Evolutionary conservation across 768 basidiomycete species (phyloP), one percentile per base, ranked within the genome.

Genomic region (Fomitopsis pulvina): DNA sequence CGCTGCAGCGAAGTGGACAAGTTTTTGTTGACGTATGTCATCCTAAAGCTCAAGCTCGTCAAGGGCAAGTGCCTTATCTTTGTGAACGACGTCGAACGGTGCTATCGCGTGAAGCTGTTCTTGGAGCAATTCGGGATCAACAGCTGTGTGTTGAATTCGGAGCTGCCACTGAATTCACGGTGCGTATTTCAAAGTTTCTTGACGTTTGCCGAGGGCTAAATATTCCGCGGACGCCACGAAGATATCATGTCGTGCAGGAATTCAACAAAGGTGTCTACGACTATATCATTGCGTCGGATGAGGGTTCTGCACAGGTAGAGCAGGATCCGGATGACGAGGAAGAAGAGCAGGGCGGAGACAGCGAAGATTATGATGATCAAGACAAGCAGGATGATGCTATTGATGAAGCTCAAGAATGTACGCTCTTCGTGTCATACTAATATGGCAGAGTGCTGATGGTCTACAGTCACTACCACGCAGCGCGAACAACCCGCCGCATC

Each of bases 181-280:
- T 83, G 45, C 25, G 61, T 43, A 24, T 5, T 5, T 14, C 24
- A n/a, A n/a, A n/a, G n/a, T 1, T 11, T 29, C 47, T 45, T 2
- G 21, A 24, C 25, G 4, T 20, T 21, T 21, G 6, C 38, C 10
- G 11, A 4, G 2, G 3, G 12, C n/a, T 18, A 44, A 2, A 11
- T 5, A 6, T 45, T 9, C 20, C 37, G 24, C 56, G 60, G 25
- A 61, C 41, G 41, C 24, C 6, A 3, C 1, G 20, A 12, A 92
- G 92, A 66, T 96, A 93, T 61, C 96, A 99, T 61, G 86, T 87
- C 1, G 96, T 99, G 1, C 94, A 99, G 59, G 96, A 97, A 66
- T 99, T 99, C 63, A 99, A 99, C 67, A 89, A 91, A 58, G 96
- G 96, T 2, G 91, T 96, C 7, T 98, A 97, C 59, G 93, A 99